Conservation (phyloP, 2,329 filamentous ascomycete genomes). For the Colletotrichum sp. region DNA sequence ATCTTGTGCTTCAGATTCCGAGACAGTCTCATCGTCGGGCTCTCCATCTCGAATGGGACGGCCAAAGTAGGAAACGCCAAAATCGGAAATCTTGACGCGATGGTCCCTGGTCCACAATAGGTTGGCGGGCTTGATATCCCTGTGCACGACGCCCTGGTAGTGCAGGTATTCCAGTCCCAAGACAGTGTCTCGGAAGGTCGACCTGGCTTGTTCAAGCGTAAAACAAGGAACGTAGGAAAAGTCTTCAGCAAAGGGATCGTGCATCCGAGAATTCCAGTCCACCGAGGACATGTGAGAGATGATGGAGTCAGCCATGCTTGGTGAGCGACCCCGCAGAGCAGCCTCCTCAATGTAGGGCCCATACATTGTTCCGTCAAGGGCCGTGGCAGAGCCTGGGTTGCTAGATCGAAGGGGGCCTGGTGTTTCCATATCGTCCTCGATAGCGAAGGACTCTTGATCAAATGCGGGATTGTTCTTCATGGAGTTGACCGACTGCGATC, state of each 20-base stretch:
- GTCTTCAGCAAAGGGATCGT: conserved; percentile 80
- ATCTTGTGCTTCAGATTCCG: conserved; percentile 83
- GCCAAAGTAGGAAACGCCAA: conserved; percentile 97
- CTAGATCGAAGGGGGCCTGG: conserved; percentile 55
- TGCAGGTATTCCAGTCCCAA: conserved; percentile 93
- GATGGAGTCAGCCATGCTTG: conserved; percentile 81
- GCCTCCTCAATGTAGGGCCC: conserved; percentile 68
- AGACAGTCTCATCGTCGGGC: conserved; percentile 73
- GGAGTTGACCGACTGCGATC: conserved; percentile 52
- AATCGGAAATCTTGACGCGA: conserved; percentile 96
- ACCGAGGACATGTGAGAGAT: conserved; percentile 73
- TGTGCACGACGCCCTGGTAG: conserved; percentile 83
- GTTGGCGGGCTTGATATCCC: conserved; percentile 89
- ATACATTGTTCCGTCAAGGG: conserved; percentile 79
- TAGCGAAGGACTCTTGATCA: conserved; percentile 10
- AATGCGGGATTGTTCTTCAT: conserved; percentile 19
- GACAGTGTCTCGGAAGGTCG: conserved; percentile 90
- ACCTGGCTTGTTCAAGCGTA: conserved; percentile 81
- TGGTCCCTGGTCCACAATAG: conserved; percentile 85
- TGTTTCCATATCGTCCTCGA: conserved; percentile 59
- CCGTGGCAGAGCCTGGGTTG: conserved; percentile 56
- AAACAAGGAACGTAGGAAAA: conserved; percentile 94
- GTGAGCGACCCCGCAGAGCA: conserved; percentile 68
- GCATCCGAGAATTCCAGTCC: conserved; percentile 60
- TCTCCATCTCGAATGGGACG: conserved; percentile 85